Percentiles rank a stretch among this genome's conserved stretches.
phyloP scores from a whole-genome alignment of 768 basidiomycete genomes.

The Multifurca ochricompacta region DNA sequence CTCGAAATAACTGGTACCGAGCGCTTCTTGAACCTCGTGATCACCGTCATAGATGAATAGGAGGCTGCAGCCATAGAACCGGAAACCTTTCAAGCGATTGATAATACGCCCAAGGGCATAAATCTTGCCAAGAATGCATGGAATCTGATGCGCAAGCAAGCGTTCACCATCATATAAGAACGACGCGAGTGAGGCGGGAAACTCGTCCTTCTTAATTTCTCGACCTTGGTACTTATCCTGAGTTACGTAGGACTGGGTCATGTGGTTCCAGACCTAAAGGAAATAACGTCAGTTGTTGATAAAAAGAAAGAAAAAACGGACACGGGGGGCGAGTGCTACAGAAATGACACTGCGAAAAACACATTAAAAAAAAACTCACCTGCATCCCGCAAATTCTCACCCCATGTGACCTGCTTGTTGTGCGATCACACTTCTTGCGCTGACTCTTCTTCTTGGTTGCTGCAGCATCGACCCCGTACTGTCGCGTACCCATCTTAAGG shows the following conservation, averaged over 20 bases:
- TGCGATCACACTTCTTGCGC: slow-evolving; percentile 94
- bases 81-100: slow-evolving; percentile 83
- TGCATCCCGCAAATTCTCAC: slow-evolving; percentile 98
- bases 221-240: slow-evolving; percentile 97
- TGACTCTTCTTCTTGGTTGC: slow-evolving; percentile 94
- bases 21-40: slow-evolving; percentile 72
- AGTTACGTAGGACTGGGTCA: slow-evolving; percentile 73
- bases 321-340: not conserved
- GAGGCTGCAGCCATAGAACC: slow-evolving; percentile 96
- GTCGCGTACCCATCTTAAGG: slow-evolving; percentile 99
- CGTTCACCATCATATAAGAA: slow-evolving; percentile 82
- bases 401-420: slow-evolving; percentile 85
- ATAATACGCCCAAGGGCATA: slow-evolving; percentile 92
- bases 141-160: slow-evolving; percentile 87
- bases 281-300: not conserved
- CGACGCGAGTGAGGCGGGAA: slow-evolving; percentile 69
- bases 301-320: not conserved
- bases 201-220: slow-evolving; percentile 80
- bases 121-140: slow-evolving; percentile 80
- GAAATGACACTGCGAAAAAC: slow-evolving; percentile 6
- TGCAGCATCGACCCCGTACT: slow-evolving; percentile 95
- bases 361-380: slow-evolving; percentile 52
- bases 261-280: slow-evolving; percentile 84
- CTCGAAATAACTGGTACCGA: slow-evolving; percentile 53
- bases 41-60: slow-evolving; percentile 98